phyloP scores from a whole-genome alignment of 441 rosid genomes.

The Hypseocharis bilobata region DNA sequence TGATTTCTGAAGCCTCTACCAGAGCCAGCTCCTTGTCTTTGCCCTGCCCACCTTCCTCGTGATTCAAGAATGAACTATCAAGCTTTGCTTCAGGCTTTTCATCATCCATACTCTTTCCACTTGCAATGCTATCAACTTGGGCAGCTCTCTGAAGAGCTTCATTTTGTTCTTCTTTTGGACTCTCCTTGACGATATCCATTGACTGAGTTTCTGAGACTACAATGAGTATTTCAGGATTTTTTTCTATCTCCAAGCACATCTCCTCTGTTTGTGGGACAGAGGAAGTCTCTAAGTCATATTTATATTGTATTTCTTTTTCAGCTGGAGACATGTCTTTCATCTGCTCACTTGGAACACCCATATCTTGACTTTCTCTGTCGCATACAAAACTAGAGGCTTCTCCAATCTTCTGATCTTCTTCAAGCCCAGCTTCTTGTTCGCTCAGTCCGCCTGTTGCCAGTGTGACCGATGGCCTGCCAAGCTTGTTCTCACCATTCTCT shows the following conservation, averaged over 20 bases:
- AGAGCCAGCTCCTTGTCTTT: constrained; percentile 1
- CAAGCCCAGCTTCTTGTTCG: constrained; percentile 13
- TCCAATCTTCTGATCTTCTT: constrained; percentile 17
- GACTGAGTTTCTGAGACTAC: constrained; percentile 14
- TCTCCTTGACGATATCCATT: constrained; percentile 12
- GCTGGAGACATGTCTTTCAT: constrained; percentile 9
- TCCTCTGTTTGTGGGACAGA: constrained; percentile 15
- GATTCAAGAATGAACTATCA: constrained; percentile 14
- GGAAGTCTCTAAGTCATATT: constrained; percentile 1
- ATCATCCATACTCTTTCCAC: constrained; percentile 12
- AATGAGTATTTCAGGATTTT: constrained; percentile 13
- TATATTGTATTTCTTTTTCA: constrained; percentile 9
- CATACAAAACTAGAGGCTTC: constrained; percentile 14
- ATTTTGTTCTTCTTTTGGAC: constrained; percentile 14
- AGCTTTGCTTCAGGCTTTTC: constrained; percentile 9
- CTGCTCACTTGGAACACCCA: constrained; percentile 13
- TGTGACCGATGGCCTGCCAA: constrained; percentile 14
- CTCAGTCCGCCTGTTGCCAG: constrained; percentile 18
- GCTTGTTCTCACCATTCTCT: constrained; percentile 16
- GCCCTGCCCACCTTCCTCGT: constrained; percentile 16
- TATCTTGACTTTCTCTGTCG: constrained; percentile 13
- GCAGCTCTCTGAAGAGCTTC: constrained; percentile 17
- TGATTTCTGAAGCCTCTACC: constrained; percentile 6
- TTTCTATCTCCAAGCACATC: constrained; percentile 18
- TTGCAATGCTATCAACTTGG: constrained; percentile 10